phyloP scores from a whole-genome alignment of 1,284 basidiomycete species.

The Athelia sp. region DNA sequence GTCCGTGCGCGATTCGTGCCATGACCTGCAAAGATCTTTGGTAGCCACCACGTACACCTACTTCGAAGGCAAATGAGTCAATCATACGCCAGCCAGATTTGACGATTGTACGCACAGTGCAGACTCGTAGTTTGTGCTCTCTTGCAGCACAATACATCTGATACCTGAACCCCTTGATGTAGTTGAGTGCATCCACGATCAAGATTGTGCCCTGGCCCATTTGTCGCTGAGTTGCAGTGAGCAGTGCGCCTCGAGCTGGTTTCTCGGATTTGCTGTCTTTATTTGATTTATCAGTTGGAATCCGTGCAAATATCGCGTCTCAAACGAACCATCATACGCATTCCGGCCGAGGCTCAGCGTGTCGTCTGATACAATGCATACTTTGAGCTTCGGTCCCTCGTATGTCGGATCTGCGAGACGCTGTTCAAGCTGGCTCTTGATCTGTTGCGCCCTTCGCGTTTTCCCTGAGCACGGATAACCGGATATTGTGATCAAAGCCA shows the following conservation, averaged over 20 bases:
- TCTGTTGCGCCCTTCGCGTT: slow-evolving; percentile 63
- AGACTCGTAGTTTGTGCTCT: slow-evolving; percentile 81
- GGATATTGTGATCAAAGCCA: slow-evolving; percentile 94
- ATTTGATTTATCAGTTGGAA: too few species aligned
- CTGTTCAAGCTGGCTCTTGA: slow-evolving; percentile 56
- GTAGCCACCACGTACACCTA: slow-evolving; percentile 78
- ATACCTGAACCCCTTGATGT: slow-evolving; percentile 97
- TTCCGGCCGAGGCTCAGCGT: slow-evolving; percentile 58
- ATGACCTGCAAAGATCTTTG: slow-evolving; percentile 71
- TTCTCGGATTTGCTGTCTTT: slow-evolving; percentile 85
- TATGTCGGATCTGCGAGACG: slow-evolving; percentile 48
- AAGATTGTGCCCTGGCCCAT: slow-evolving; percentile 74
- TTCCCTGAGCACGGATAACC: slow-evolving; percentile 91
- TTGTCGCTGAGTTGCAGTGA: slow-evolving; percentile 78
- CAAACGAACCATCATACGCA: slow-evolving; percentile 69
- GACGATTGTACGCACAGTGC: slow-evolving; percentile 63
- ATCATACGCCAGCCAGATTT: background rate
- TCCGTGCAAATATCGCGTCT: too few species aligned
- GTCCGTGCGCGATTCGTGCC: slow-evolving; percentile 61
- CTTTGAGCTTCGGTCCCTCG: slow-evolving; percentile 47
- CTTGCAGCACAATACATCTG: slow-evolving; percentile 96
- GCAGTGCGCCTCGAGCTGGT: slow-evolving; percentile 82
- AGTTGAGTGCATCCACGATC: slow-evolving; percentile 89
- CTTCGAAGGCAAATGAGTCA: slow-evolving; percentile 18
- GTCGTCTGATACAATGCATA: slow-evolving; percentile 80